Base-by-base conservation (phyloP, 2,329 filamentous ascomycete genomes). In the Arthrobotrys pseudoclavata region DNA sequence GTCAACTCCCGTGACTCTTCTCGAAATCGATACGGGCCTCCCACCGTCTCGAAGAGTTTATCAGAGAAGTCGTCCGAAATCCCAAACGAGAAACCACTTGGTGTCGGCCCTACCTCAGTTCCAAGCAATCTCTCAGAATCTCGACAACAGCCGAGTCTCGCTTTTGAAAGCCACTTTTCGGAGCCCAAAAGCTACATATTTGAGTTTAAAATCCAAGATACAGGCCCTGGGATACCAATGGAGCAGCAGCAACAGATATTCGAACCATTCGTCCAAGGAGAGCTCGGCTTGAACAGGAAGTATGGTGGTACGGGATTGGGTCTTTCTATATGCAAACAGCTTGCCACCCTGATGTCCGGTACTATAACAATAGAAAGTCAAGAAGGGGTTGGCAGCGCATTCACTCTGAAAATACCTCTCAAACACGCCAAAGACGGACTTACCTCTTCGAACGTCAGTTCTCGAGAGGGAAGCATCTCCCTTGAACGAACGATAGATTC, bases 221-320 rank as follows among this genome's bases (percentile, higher is more conserved):
- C 91, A 0, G 94, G 94, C 0, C 94, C 93, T 0, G 94, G 94
- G 29, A 97, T 97, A 69, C 89, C 93, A 0, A 88, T 90, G 5
- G 86, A 91, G 79, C 88, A 96, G 83, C 93, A 94, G 81, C 86
- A 92, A 68, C 90, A 91, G 80, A 93, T 97, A 13, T 97, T 97
- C 82, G 94, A 97, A 83, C 94, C 94, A 0, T 97, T 97, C 82
- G 92, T 97, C 0, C 94, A 97, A 83, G 94, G 92, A 15, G 94
- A 97, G 82, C 85, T 96, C 0, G 92, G 93, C 0, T 85, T 97
- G 12, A 96, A 92, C 85, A 96, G 93, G 83, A 96, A 96, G 82
- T 96, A 91, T 82, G 93, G 93, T 15, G 94, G 94, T 18, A 97
- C 94, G 0, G 94, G 94, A 3, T 85, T 97, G 1, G 94, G 94